These are phyloP conservation scores for Acer saccharum DNA, from an alignment of 345 rosid species.

Conservation along the genomic window DNA sequence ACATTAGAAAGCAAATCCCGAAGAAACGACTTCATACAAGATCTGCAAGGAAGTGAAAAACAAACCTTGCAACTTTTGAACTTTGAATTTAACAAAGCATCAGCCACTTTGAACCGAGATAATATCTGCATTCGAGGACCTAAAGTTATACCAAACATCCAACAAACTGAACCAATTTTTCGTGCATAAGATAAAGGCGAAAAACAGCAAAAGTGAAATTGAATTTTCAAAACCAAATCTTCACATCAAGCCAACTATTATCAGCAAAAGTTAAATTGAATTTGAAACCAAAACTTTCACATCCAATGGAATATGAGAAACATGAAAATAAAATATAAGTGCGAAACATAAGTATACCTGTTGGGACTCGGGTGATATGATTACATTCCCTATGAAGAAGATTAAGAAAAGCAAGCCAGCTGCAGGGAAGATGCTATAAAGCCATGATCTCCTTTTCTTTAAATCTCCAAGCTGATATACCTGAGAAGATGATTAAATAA, in stretches of 20 bases:
- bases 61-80: slow-evolving; percentile 48
- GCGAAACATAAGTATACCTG: slow-evolving; percentile 34
- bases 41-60: not conserved
- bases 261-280: no score
- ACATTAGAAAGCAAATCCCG: slow-evolving; percentile 12
- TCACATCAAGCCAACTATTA: no score
- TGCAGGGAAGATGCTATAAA: slow-evolving; percentile 39
- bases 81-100: slow-evolving; percentile 23
- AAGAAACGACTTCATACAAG: not conserved
- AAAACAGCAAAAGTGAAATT: not conserved
- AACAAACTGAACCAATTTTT: not conserved
- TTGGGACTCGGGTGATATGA: slow-evolving; percentile 38
- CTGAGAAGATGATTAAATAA: slow-evolving; percentile 25
- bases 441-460: slow-evolving; percentile 34
- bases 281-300: not conserved
- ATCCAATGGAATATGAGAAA: not conserved
- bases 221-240: not conserved
- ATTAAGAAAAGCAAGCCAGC: slow-evolving; percentile 44
- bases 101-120: slow-evolving; percentile 34
- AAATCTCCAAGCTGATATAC: slow-evolving; percentile 32
- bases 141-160: not conserved
- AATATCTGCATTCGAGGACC: slow-evolving; percentile 40
- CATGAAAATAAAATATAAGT: not conserved
- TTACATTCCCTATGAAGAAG: slow-evolving; percentile 39
- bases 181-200: not conserved